A percentile compares a stretch with the other conserved stretches of the same genome.
These are phyloP conservation scores for Trichoderma koningii DNA, from an alignment of 2,329 filamentous ascomycete genomes.

Conservation along the genomic window DNA sequence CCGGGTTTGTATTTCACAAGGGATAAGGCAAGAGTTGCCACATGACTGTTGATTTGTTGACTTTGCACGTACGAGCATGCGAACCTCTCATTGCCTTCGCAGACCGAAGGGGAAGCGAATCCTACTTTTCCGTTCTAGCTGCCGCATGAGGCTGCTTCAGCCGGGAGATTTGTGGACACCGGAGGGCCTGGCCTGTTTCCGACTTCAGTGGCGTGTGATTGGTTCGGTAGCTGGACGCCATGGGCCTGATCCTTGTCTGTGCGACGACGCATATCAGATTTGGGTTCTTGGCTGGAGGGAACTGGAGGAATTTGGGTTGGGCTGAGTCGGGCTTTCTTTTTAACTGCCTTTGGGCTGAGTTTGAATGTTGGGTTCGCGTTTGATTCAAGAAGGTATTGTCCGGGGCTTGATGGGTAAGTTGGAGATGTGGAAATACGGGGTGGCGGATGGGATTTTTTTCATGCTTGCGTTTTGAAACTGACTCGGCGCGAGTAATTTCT, in stretches of 20 bases:
- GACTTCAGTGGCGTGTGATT: slow-evolving; percentile 42
- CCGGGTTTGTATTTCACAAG: too few species aligned
- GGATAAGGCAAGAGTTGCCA: neutral
- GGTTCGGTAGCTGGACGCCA: slow-evolving; percentile 35
- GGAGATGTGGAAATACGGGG: neutral
- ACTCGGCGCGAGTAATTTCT: slow-evolving; percentile 4
- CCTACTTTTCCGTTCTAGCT: neutral
- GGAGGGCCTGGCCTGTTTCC: neutral
- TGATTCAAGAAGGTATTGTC: slow-evolving; percentile 13
- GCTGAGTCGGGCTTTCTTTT: neutral
- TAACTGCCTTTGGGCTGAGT: too few species aligned
- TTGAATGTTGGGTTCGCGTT: neutral
- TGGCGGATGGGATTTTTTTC: neutral
- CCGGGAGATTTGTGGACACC: slow-evolving; percentile 14
- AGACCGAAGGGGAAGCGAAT: neutral
- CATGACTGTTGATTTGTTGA: neutral
- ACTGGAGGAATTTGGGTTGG: neutral
- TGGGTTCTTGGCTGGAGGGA: neutral
- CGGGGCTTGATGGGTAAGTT: neutral
- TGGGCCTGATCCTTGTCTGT: slow-evolving; percentile 38
- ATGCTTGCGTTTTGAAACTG: neutral
- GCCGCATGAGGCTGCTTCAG: slow-evolving; percentile 15
- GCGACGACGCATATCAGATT: slow-evolving; percentile 42
- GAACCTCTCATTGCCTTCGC: too few species aligned
- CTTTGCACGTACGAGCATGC: too few species aligned